phyloP scores from a whole-genome alignment of 2,329 filamentous ascomycete genomes.

The Colletotrichum agaves region DNA sequence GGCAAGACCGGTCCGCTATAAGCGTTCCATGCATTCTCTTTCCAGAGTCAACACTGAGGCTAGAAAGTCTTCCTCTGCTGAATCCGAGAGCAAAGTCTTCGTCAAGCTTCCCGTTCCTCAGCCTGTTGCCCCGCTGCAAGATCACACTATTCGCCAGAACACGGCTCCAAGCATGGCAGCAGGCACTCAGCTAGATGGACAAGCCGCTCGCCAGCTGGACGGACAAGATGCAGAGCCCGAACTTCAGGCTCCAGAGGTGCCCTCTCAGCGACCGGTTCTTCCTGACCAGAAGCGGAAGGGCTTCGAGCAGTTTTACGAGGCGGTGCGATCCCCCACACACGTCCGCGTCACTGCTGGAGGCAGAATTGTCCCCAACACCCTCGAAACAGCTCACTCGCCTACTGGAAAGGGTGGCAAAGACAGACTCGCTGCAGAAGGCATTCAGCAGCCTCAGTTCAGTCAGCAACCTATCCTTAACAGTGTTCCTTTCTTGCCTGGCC shows the following conservation, averaged over 20 bases:
- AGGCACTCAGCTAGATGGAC: slow-evolving; percentile 24
- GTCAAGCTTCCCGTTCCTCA: background rate
- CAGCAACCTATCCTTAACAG: slow-evolving; percentile 34
- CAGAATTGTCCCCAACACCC: slow-evolving; percentile 73
- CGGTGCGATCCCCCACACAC: slow-evolving; percentile 74
- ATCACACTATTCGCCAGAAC: background rate
- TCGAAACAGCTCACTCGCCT: slow-evolving; percentile 58
- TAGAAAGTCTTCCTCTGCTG: slow-evolving; percentile 29
- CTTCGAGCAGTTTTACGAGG: slow-evolving; percentile 75
- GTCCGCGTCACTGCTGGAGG: slow-evolving; percentile 75
- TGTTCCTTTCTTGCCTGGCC: slow-evolving; percentile 15
- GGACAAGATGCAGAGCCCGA: slow-evolving; percentile 51
- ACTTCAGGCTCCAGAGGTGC: background rate
- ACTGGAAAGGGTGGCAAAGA: slow-evolving; percentile 62
- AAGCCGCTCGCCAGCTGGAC: slow-evolving; percentile 47
- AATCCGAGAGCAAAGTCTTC: background rate
- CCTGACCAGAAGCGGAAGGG: slow-evolving; percentile 69
- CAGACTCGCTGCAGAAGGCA: slow-evolving; percentile 42
- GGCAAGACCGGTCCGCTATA: slow-evolving; percentile 6
- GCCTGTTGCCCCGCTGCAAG: background rate
- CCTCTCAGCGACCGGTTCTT: slow-evolving; percentile 36
- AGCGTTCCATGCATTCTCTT: slow-evolving; percentile 17
- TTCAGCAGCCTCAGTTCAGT: slow-evolving; percentile 43
- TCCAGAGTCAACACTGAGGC: slow-evolving; percentile 22
- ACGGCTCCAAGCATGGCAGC: background rate